Evolutionary conservation across 768 basidiomycete genomes (phyloP).

Genomic region (Mycena sanguinolenta): DNA sequence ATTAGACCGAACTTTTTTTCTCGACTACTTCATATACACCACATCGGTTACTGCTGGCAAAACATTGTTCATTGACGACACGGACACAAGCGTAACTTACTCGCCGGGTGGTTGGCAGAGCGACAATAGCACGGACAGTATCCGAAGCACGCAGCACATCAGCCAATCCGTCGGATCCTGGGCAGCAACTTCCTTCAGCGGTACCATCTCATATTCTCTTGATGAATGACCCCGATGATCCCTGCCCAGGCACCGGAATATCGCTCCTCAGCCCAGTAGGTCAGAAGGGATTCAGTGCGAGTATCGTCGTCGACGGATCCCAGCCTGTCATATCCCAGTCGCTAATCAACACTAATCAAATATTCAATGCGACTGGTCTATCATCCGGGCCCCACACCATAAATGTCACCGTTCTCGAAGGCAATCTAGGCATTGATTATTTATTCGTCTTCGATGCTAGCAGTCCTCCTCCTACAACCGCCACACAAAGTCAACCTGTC

Average conservation of each 20-base stretch:
- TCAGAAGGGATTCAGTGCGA: background rate
- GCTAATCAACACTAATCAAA: background rate
- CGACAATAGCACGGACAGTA: background rate
- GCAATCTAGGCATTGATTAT: background rate
- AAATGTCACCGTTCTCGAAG: background rate
- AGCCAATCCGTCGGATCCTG: background rate
- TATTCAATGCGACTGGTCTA: background rate
- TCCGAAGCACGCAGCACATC: background rate
- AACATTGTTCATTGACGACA: background rate
- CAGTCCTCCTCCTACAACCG: background rate
- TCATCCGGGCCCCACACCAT: constrained; percentile 3
- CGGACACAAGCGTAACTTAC: background rate
- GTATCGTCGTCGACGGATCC: constrained; percentile 1
- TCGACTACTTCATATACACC: constrained; percentile 16
- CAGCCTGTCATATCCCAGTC: background rate
- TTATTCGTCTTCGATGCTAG: background rate
- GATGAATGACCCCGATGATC: background rate
- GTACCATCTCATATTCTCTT: background rate
- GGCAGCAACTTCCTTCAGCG: constrained; percentile 1
- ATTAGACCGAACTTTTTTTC: background rate
- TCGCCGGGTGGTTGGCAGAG: background rate
- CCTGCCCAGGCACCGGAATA: background rate
- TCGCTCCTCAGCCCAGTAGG: background rate
- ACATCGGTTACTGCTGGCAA: constrained; percentile 1
- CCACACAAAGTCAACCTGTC: background rate